A percentile compares a stretch with the other conserved stretches of the same genome.
Conservation (phyloP, 2,329 filamentous ascomycete species). For the Niveomyces coronatus region DNA sequence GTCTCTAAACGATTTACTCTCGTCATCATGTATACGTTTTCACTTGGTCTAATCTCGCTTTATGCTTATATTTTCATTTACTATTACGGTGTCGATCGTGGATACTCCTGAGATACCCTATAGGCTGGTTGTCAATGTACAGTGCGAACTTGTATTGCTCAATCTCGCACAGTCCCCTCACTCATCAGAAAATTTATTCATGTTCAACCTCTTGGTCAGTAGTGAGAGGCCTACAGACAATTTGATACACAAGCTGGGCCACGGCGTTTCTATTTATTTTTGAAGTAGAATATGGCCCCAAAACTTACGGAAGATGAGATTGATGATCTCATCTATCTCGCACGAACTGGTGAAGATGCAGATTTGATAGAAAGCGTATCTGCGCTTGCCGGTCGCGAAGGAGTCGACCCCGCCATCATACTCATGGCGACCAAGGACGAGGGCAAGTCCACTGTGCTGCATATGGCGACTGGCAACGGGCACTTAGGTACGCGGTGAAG, state of each 20-base stretch:
- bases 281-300: conserved; percentile 36
- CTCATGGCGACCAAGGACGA: conserved; percentile 62
- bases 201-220: no score
- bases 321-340: conserved; percentile 84
- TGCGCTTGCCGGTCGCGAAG: conserved; percentile 51
- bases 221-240: conserved; percentile 1
- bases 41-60: no score
- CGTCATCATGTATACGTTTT: no score
- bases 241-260: conserved; percentile 1
- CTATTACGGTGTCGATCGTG: no score
- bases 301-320: conserved; percentile 67
- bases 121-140: conserved; percentile 15
- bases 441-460: conserved; percentile 69
- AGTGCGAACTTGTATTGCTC: conserved; percentile 24
- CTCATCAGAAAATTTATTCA: conserved; percentile 22
- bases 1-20: no score
- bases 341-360: conserved; percentile 64
- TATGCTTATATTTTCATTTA: background rate
- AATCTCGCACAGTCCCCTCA: conserved; percentile 30
- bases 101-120: no score
- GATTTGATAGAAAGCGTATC: conserved; percentile 54
- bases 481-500: conserved; percentile 52
- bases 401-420: conserved; percentile 49
- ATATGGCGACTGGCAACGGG: conserved; percentile 90
- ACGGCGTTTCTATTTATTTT: conserved; percentile 8